Evolutionary conservation across 129 eudicot species (phyloP).

Genomic region (Flaveria sonorensis): DNA sequence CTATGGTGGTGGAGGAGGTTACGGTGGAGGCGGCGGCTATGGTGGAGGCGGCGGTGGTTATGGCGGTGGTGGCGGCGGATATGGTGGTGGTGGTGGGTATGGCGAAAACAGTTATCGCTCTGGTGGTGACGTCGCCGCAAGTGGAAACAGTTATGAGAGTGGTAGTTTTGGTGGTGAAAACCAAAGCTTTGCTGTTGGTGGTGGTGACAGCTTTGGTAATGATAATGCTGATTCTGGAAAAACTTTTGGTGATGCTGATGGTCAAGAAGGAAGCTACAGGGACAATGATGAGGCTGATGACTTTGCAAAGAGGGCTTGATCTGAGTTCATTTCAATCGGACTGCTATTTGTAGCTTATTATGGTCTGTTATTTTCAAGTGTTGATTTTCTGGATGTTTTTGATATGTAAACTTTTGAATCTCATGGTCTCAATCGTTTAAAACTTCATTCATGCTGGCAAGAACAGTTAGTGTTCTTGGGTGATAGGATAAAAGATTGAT

Average conservation of each 20-base stretch:
- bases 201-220: slow-evolving; percentile 27
- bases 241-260: slow-evolving; percentile 20
- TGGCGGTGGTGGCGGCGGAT: not conserved
- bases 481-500: slow-evolving; percentile 35
- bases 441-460: slow-evolving; percentile 37
- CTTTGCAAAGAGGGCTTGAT: slow-evolving; percentile 55
- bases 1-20: slow-evolving; percentile 32
- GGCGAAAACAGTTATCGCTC: slow-evolving; percentile 28
- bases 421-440: slow-evolving; percentile 29
- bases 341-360: slow-evolving; percentile 36
- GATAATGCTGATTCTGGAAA: slow-evolving; percentile 23
- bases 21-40: slow-evolving; percentile 29
- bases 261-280: slow-evolving; percentile 48
- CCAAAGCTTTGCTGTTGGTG: slow-evolving; percentile 32
- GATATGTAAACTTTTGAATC: slow-evolving; percentile 17
- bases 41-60: slow-evolving; percentile 22
- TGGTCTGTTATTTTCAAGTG: slow-evolving; percentile 36
- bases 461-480: slow-evolving; percentile 35
- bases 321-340: slow-evolving; percentile 23
- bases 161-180: slow-evolving; percentile 28
- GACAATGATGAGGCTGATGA: slow-evolving; percentile 52
- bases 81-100: slow-evolving; percentile 27
- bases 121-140: not conserved
- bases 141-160: no score
- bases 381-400: slow-evolving; percentile 27